These are phyloP conservation scores for Lichtheimia corymbifera DNA, from an alignment of 371 early-diverging fungal species.

Conservation along the genomic window DNA sequence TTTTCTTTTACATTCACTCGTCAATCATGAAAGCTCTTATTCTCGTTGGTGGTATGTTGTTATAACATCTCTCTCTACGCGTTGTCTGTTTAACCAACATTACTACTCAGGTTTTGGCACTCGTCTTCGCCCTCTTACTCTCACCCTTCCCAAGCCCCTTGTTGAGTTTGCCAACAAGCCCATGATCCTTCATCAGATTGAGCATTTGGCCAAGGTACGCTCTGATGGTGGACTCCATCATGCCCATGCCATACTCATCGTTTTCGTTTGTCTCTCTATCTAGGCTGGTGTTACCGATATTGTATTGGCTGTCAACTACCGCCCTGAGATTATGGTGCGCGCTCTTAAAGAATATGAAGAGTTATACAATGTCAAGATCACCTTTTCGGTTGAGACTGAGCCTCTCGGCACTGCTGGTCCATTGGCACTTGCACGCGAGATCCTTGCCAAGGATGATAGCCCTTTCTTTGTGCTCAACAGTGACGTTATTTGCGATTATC, in stretches of 20 bases:
- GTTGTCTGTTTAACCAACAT: neutral
- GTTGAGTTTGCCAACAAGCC: constrained; percentile 99
- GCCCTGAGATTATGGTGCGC: constrained; percentile 93
- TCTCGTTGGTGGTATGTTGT: constrained; percentile 91
- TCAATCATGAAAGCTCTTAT: constrained; percentile 94
- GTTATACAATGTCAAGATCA: constrained; percentile 88
- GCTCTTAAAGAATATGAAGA: constrained; percentile 86
- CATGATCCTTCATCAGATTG: constrained; percentile 99
- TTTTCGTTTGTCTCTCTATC: constrained; percentile 15
- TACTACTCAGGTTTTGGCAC: constrained; percentile 89
- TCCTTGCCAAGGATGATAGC: constrained; percentile 86
- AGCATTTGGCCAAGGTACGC: constrained; percentile 89
- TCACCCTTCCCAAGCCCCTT: constrained; percentile 98
- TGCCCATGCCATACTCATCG: neutral
- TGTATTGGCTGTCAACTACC: constrained; percentile 98
- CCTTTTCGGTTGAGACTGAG: constrained; percentile 95
- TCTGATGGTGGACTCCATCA: neutral
- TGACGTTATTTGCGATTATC: constrained; percentile 99
- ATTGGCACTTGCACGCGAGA: constrained; percentile 89
- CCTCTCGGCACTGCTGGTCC: constrained; percentile 99
- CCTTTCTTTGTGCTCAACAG: constrained; percentile 99
- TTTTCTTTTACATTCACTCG: constrained; percentile 5
- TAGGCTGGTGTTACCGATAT: constrained; percentile 98
- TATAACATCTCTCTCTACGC: neutral
- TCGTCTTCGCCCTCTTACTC: constrained; percentile 97